A percentile compares a stretch with the other conserved stretches of the same genome.
Conservation (phyloP, 208 protist genomes). For the Acanthamoeba polyphaga region DNA sequence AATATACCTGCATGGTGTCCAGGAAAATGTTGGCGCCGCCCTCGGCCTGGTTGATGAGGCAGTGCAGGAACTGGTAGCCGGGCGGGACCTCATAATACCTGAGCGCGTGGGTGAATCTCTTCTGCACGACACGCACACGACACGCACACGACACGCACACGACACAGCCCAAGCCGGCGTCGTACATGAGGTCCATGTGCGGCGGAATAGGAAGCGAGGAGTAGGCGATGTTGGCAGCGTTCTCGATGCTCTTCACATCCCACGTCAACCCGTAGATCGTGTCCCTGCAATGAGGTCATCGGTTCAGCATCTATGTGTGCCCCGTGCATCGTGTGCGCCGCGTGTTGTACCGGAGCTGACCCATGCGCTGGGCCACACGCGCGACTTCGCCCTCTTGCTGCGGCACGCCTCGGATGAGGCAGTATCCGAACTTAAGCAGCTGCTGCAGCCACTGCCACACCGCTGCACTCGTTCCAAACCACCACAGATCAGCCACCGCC, state of each 20-base stretch:
- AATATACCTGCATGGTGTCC: slow-evolving; percentile 45
- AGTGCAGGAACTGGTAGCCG: slow-evolving; percentile 77
- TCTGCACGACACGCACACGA: neutral
- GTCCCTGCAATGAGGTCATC: neutral
- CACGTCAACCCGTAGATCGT: slow-evolving; percentile 74
- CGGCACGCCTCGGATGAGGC: slow-evolving; percentile 19
- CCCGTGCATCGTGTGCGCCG: neutral
- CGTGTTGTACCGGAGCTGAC: slow-evolving; percentile 9
- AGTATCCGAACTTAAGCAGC: slow-evolving; percentile 48
- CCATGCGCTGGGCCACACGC: slow-evolving; percentile 46
- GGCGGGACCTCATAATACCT: slow-evolving; percentile 78
- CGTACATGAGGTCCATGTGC: slow-evolving; percentile 77
- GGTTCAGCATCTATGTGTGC: neutral
- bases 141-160: neutral
- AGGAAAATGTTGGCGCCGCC: slow-evolving; percentile 74
- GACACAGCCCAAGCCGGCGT: neutral
- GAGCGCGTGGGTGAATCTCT: neutral
- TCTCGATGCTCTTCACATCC: slow-evolving; percentile 74
- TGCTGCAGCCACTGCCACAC: slow-evolving; percentile 55
- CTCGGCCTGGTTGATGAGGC: slow-evolving; percentile 63
- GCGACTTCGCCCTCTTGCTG: slow-evolving; percentile 23
- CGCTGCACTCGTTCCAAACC: neutral
- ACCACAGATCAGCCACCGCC: neutral
- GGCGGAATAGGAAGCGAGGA: slow-evolving; percentile 39
- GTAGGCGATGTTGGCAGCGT: slow-evolving; percentile 77